A percentile compares a stretch with the other conserved stretches of the same genome.
Evolutionary conservation across 192 early-diverging fungal species (phyloP).

Genomic region (Backusella tarrabulga): DNA sequence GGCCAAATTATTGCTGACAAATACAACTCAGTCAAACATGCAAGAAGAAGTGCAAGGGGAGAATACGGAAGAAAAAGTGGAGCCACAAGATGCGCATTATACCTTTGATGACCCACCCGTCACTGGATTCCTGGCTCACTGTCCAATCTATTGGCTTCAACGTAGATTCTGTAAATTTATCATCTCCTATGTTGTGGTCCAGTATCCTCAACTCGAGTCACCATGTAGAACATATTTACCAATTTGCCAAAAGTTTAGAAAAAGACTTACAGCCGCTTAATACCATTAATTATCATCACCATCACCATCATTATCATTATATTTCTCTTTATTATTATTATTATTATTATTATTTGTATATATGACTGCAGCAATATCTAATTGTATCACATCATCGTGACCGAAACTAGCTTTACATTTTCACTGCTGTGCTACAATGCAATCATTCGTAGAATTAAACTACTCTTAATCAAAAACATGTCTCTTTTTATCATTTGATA

Average conservation of each 20-base stretch:
- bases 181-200: constrained; percentile 4
- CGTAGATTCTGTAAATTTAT: constrained; percentile 13
- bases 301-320: neutral
- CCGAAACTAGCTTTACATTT: neutral
- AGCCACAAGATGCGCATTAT: neutral
- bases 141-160: constrained; percentile 16
- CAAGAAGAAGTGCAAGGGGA: neutral
- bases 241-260: constrained; percentile 13
- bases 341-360: neutral
- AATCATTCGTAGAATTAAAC: neutral
- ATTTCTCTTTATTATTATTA: neutral
- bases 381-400: neutral
- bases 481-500: neutral
- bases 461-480: neutral
- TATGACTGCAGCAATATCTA: neutral
- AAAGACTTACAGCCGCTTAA: neutral
- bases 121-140: neutral
- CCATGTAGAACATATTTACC: constrained; percentile 14
- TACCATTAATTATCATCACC: neutral
- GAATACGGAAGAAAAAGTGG: neutral
- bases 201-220: constrained; percentile 13
- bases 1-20: constrained; percentile 1
- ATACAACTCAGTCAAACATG: neutral
- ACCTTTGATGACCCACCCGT: neutral
- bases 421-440: neutral